phyloP scores from a whole-genome alignment of 495 filamentous ascomycete genomes.

The Glarea lozoyensis region DNA sequence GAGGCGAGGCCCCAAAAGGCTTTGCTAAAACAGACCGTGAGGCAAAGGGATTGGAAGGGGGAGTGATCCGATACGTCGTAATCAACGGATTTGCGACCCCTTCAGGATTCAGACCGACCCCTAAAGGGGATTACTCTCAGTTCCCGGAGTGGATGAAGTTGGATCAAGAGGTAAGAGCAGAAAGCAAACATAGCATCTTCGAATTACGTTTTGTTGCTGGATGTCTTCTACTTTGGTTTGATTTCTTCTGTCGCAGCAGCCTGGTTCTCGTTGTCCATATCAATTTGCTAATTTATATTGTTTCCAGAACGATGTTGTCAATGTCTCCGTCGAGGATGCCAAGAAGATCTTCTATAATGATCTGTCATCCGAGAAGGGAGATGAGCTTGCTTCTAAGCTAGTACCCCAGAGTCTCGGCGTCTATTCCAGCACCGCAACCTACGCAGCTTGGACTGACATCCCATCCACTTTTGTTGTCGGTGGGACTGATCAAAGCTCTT shows the following conservation, averaged over 20 bases:
- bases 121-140: constrained; percentile 1
- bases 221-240: no score
- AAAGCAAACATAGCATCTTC: no score
- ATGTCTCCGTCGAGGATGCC: neutral
- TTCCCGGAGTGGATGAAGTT: constrained; percentile 7
- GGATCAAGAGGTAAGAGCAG: constrained; percentile 2
- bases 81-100: constrained; percentile 8
- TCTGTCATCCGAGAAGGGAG: neutral
- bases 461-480: constrained; percentile 4
- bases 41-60: constrained; percentile 24
- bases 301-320: constrained; percentile 2
- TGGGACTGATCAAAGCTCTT: neutral
- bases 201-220: no score
- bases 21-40: constrained; percentile 25
- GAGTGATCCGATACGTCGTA: constrained; percentile 22
- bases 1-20: constrained; percentile 19
- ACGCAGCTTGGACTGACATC: constrained; percentile 2
- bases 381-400: neutral
- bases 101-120: neutral
- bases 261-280: neutral
- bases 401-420: neutral
- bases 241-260: no score
- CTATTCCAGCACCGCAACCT: constrained; percentile 5
- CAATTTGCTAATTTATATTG: neutral
- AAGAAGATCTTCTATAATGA: constrained; percentile 9